phyloP scores from a whole-genome alignment of 345 rosid genomes.

The Aquilaria yunnanensis region DNA sequence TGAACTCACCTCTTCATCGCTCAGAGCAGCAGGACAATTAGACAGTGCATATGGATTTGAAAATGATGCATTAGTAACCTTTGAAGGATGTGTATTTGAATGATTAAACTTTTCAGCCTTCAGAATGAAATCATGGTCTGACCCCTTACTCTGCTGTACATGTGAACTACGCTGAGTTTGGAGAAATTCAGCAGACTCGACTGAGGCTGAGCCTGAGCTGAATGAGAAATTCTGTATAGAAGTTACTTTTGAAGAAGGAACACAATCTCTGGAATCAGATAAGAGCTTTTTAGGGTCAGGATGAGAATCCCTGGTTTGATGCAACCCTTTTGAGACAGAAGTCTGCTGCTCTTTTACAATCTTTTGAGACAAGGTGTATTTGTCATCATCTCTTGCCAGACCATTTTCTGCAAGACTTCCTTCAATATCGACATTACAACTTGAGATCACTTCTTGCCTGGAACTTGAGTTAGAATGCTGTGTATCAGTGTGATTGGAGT shows the following conservation, averaged over 20 bases:
- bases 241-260: constrained; percentile 42
- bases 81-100: constrained; percentile 40
- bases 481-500: constrained; percentile 39
- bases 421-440: constrained; percentile 28
- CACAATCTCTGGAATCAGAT: constrained; percentile 49
- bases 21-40: constrained; percentile 44
- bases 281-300: constrained; percentile 40
- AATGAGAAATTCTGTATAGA: constrained; percentile 33
- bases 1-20: constrained; percentile 86
- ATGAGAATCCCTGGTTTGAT: constrained; percentile 50
- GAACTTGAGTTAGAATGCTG: constrained; percentile 29
- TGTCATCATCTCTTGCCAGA: constrained; percentile 35
- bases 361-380: constrained; percentile 33
- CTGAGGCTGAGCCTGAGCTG: constrained; percentile 21
- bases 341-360: constrained; percentile 37
- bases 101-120: constrained; percentile 65
- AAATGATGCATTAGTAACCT: constrained; percentile 42
- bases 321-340: constrained; percentile 33
- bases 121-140: constrained; percentile 36
- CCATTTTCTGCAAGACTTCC: constrained; percentile 42
- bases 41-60: constrained; percentile 40
- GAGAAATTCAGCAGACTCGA: constrained; percentile 34
- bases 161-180: constrained; percentile 32
- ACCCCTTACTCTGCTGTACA: constrained; percentile 36
- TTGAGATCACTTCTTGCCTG: constrained; percentile 32